These are phyloP conservation scores for Psilocybe tampanensis DNA, from an alignment of 768 basidiomycete genomes.

Conservation along the genomic window DNA sequence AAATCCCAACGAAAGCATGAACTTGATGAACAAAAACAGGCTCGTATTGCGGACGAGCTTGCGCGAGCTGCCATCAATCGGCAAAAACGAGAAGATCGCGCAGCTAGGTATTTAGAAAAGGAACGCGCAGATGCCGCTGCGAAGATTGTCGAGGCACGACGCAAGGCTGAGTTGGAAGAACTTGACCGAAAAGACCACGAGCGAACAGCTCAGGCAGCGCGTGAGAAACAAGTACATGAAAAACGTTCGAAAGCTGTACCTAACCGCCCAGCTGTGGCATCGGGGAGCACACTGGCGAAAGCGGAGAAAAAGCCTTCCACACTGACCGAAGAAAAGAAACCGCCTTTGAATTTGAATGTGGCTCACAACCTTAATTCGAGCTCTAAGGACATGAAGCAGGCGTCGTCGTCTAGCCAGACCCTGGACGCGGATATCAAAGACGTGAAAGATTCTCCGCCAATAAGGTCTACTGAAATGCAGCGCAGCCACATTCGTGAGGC, in stretches of 20 bases:
- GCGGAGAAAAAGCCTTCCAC: background rate
- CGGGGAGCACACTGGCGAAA: constrained; percentile 9
- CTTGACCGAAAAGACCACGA: constrained; percentile 11
- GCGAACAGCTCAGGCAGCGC: constrained; percentile 12
- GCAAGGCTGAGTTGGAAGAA: constrained; percentile 16
- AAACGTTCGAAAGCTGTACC: constrained; percentile 3
- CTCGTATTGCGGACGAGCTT: constrained; percentile 27
- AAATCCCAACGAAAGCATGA: constrained; percentile 28
- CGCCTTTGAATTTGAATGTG: background rate
- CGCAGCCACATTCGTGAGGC: background rate
- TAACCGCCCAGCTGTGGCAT: constrained; percentile 10
- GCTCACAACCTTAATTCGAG: background rate
- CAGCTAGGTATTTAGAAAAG: constrained; percentile 23
- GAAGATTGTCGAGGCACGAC: constrained; percentile 13
- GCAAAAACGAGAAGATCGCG: constrained; percentile 30
- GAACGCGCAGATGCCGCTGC: constrained; percentile 17
- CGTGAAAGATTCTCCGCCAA: background rate
- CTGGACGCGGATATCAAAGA: background rate
- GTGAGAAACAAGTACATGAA: constrained; percentile 10
- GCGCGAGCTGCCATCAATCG: constrained; percentile 30
- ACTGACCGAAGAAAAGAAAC: background rate
- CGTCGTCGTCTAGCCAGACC: background rate
- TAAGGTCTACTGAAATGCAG: constrained; percentile 13
- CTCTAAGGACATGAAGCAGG: background rate
- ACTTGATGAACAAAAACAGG: constrained; percentile 24